A percentile compares a stretch with the other conserved stretches of the same genome.
Conservation (phyloP, 2,329 filamentous ascomycete genomes). For the Escovopsis sp. region DNA sequence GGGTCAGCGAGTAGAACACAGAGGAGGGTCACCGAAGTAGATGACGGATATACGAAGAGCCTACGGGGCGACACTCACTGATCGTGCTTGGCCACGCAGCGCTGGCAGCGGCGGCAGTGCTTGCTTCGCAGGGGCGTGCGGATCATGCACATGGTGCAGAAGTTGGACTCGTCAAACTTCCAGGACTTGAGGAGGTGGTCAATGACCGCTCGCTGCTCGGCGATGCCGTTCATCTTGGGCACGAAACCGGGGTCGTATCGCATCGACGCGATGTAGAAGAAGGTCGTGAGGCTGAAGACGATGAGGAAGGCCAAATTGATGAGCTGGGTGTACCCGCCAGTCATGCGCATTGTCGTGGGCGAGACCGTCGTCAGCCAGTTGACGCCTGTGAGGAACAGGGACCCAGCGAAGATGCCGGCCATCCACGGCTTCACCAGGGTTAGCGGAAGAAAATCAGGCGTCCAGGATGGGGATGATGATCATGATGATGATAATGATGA, state of each 20-base stretch:
- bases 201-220: slow-evolving; percentile 78
- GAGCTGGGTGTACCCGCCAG: slow-evolving; percentile 34
- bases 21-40: too few relatives aligned
- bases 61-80: slow-evolving; percentile 45
- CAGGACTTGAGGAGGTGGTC: slow-evolving; percentile 70
- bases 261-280: slow-evolving; percentile 84
- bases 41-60: too few relatives aligned
- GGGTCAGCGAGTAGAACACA: slow-evolving; percentile 7
- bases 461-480: too few relatives aligned
- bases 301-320: slow-evolving; percentile 61
- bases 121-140: slow-evolving; percentile 85
- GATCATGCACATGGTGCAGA: slow-evolving; percentile 91
- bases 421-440: slow-evolving; percentile 83
- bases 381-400: slow-evolving; percentile 65
- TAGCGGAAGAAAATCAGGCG: too few relatives aligned
- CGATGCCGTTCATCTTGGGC: slow-evolving; percentile 76
- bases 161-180: slow-evolving; percentile 89
- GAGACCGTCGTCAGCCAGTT: slow-evolving; percentile 64
- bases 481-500: too few relatives aligned
- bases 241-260: slow-evolving; percentile 81
- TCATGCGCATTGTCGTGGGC: slow-evolving; percentile 23
- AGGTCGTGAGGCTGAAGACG: slow-evolving; percentile 51
- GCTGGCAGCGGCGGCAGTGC: slow-evolving; percentile 80
- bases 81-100: slow-evolving; percentile 91
- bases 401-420: slow-evolving; percentile 80